Conservation (phyloP, 1,139 yeast genomes). For the Hemisphaericaspora subhashii region DNA sequence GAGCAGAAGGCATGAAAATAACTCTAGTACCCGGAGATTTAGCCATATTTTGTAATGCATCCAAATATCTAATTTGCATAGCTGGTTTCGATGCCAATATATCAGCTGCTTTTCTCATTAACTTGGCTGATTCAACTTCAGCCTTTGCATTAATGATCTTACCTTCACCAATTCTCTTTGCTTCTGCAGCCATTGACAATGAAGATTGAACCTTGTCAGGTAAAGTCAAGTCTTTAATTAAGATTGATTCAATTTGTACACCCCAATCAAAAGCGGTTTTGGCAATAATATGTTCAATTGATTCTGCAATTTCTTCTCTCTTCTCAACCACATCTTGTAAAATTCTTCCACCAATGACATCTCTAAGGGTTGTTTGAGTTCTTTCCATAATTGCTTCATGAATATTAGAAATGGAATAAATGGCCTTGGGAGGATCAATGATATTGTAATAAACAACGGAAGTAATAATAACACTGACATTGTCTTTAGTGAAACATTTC, state of each 20-base stretch:
- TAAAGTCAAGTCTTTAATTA: constrained; percentile 66
- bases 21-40: constrained; percentile 61
- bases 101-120: constrained; percentile 80
- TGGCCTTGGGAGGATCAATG: constrained; percentile 68
- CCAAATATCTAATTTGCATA: constrained; percentile 77
- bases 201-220: constrained; percentile 60
- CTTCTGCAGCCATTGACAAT: constrained; percentile 74
- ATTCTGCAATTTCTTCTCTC: constrained; percentile 69
- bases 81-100: constrained; percentile 75
- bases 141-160: constrained; percentile 76
- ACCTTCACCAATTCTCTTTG: constrained; percentile 75
- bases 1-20: constrained; percentile 68
- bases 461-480: constrained; percentile 60
- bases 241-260: constrained; percentile 64
- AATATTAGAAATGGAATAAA: constrained; percentile 57
- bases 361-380: constrained; percentile 74
- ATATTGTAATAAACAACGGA: constrained; percentile 71
- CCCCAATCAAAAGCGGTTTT: constrained; percentile 75
- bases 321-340: constrained; percentile 76
- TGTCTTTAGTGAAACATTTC: constrained; percentile 69
- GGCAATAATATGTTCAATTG: constrained; percentile 62
- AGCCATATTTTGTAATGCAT: constrained; percentile 80
- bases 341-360: constrained; percentile 66
- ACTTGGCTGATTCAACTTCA: constrained; percentile 73
- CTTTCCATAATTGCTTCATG: constrained; percentile 64